Conservation (phyloP, 192 early-diverging fungal species). For the Backusella sp. region DNA sequence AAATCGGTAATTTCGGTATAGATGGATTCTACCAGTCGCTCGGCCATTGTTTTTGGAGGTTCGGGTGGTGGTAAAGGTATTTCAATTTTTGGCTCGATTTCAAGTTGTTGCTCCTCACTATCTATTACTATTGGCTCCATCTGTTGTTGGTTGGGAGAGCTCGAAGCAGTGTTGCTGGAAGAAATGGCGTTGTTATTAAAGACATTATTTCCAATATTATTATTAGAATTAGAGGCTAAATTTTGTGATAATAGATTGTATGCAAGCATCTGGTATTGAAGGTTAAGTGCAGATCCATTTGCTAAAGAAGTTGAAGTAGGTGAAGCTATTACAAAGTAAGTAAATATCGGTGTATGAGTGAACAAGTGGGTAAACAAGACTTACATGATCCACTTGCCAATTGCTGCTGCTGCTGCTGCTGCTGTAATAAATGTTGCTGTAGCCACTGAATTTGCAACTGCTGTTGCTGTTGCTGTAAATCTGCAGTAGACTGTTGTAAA, state of each 20-base stretch:
- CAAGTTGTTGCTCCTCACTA: neutral
- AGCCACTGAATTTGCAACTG: constrained; percentile 17
- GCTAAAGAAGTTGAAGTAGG: constrained; percentile 8
- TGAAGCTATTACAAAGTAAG: neutral
- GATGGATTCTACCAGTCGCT: constrained; percentile 50
- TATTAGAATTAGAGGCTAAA: neutral
- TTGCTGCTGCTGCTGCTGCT: constrained; percentile 32
- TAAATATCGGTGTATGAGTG: neutral
- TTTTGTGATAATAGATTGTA: constrained; percentile 18
- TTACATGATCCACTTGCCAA: neutral
- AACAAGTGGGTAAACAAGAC: neutral
- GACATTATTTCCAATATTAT: neutral
- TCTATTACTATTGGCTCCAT: constrained; percentile 25
- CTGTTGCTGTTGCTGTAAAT: constrained; percentile 11
- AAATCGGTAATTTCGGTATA: constrained; percentile 33
- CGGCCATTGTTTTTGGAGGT: constrained; percentile 40
- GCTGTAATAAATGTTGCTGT: constrained; percentile 20
- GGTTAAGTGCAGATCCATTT: constrained; percentile 13
- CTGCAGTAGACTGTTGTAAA: constrained; percentile 2
- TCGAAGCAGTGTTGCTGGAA: neutral
- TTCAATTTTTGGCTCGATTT: neutral
- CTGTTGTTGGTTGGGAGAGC: constrained; percentile 4
- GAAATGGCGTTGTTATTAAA: neutral
- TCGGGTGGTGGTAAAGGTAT: constrained; percentile 18
- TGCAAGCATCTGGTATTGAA: constrained; percentile 28